phyloP scores from a whole-genome alignment of 208 protist genomes.

The Wallacemonas sp. region DNA sequence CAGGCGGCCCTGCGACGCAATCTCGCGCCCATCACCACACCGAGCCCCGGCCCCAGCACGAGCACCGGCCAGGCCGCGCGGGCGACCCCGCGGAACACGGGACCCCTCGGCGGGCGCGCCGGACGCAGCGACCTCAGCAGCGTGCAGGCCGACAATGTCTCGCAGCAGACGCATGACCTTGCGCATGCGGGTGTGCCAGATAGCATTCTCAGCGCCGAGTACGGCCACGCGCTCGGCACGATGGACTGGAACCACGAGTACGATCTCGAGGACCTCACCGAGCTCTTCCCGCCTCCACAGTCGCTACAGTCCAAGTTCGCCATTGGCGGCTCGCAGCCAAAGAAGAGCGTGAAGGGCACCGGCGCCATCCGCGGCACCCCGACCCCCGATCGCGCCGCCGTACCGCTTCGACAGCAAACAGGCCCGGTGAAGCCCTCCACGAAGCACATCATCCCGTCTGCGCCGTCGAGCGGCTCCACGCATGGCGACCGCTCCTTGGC shows the following conservation, averaged over 20 bases:
- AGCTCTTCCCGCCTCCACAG: slow-evolving; percentile 11
- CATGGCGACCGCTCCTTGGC: not conserved
- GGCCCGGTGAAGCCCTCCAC: slow-evolving; percentile 17
- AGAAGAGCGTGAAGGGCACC: not conserved
- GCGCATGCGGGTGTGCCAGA: not conserved
- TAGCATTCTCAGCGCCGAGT: slow-evolving; percentile 12
- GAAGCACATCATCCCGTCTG: slow-evolving; percentile 18
- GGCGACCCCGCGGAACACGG: too few relatives aligned
- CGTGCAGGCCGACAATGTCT: not conserved
- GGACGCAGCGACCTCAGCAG: not conserved
- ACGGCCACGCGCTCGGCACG: slow-evolving; percentile 9
- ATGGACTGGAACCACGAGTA: slow-evolving; percentile 15
- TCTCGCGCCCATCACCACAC: not conserved
- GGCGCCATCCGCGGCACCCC: not conserved
- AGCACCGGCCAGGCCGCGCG: not conserved
- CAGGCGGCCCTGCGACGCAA: not conserved
- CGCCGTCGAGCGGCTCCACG: not conserved
- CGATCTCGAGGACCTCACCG: not conserved
- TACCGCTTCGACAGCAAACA: not conserved
- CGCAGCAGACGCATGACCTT: not conserved
- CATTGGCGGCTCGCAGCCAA: not conserved
- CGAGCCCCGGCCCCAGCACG: not conserved
- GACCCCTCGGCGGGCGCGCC: too few relatives aligned
- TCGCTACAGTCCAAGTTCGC: not conserved
- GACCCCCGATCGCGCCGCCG: not conserved